Percentiles rank a stretch among this genome's conserved stretches.
These are phyloP conservation scores for Inga laurina DNA, from an alignment of 306 rosid species.

Conservation along the genomic window DNA sequence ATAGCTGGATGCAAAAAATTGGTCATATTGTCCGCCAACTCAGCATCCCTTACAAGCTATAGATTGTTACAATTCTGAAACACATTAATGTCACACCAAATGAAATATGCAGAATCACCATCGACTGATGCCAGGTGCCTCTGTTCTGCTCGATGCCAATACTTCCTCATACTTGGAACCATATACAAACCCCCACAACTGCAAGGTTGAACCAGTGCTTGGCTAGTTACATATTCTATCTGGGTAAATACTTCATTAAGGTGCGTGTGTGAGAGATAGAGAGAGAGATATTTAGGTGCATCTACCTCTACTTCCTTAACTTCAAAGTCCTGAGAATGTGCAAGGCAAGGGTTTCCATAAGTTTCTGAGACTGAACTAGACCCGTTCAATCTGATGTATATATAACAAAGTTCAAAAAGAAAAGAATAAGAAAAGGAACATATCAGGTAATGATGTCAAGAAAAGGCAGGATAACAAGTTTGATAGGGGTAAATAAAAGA, in stretches of 20 bases:
- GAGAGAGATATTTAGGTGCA: conserved; percentile 29
- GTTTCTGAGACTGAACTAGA: conserved; percentile 90
- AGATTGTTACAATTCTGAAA: conserved; percentile 1
- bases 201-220: conserved; percentile 34
- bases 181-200: conserved; percentile 93
- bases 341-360: conserved; percentile 92
- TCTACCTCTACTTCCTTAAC: conserved; percentile 99
- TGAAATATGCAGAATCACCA: conserved; percentile 43
- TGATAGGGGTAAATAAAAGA: not conserved
- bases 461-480: conserved; percentile 4
- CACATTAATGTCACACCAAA: not conserved
- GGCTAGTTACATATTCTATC: not conserved
- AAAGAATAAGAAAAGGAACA: not conserved
- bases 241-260: not conserved
- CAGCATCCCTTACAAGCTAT: conserved; percentile 16
- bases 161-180: conserved; percentile 80
- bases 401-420: not conserved
- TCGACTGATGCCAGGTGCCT: conserved; percentile 79
- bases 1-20: conserved; percentile 8
- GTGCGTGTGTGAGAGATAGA: not conserved
- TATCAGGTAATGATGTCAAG: not conserved
- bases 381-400: conserved; percentile 65
- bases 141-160: conserved; percentile 71
- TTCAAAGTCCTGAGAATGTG: conserved; percentile 76
- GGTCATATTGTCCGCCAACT: conserved; percentile 5